These are phyloP conservation scores for Bonnemaisonia californica DNA, from an alignment of 31 red algal genomes.

Conservation along the genomic window DNA sequence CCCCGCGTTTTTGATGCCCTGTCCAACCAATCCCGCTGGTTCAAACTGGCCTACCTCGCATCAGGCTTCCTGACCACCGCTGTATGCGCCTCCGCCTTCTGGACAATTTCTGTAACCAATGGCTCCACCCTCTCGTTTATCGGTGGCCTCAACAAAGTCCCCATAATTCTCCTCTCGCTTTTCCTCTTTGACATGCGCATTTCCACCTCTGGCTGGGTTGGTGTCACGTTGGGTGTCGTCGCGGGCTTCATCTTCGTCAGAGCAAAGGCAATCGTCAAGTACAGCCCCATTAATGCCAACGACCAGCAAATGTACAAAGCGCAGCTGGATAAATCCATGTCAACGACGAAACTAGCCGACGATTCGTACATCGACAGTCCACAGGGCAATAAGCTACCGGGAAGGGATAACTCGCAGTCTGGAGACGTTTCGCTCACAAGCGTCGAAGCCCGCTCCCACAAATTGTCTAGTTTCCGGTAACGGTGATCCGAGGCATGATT, in stretches of 20 bases:
- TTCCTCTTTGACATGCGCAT: conserved; percentile 84
- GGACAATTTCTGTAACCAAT: conserved; percentile 77
- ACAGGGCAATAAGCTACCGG: neutral
- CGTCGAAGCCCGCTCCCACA: neutral
- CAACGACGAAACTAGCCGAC: neutral
- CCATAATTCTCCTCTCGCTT: conserved; percentile 78
- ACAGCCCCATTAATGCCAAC: neutral
- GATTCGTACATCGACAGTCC: neutral
- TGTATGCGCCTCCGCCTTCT: conserved; percentile 87
- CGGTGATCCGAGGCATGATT: no score
- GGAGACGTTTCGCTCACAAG: neutral
- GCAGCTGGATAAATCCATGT: neutral
- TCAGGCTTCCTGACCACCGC: conserved; percentile 82
- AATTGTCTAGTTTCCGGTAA: neutral
- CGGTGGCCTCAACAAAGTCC: conserved; percentile 89
- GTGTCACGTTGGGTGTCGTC: conserved; percentile 82
- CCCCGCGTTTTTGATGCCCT: conserved; percentile 37
- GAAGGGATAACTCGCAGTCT: neutral
- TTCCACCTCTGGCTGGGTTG: conserved; percentile 75
- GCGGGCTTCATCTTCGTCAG: conserved; percentile 83
- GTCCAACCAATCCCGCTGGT: conserved; percentile 18
- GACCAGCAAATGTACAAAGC: neutral
- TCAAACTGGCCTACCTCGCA: conserved; percentile 53
- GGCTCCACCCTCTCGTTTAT: conserved; percentile 88
- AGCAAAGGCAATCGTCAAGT: conserved; percentile 70